Conservation (phyloP, 2,329 filamentous ascomycete genomes). For the Boeremia lycopersici region DNA sequence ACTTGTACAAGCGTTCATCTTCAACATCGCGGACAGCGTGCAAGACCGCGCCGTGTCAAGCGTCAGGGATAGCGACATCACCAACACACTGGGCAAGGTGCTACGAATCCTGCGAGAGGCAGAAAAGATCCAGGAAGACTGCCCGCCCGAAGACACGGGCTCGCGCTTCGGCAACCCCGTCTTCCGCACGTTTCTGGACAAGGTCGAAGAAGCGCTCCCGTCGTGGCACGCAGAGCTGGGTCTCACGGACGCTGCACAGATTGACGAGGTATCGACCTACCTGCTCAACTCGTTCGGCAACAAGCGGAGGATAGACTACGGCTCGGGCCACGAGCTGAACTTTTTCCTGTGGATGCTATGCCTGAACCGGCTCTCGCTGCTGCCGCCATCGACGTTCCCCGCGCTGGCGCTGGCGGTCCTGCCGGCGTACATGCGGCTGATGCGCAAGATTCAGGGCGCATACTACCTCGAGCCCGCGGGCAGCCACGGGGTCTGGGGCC, state of each 20-base stretch:
- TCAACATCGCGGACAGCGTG: constrained; percentile 82
- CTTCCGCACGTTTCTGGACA: constrained; percentile 82
- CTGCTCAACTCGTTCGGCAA: constrained; percentile 86
- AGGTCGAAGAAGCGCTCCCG: constrained; percentile 55
- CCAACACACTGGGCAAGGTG: constrained; percentile 66
- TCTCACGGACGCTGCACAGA: constrained; percentile 58
- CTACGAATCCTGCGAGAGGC: constrained; percentile 73
- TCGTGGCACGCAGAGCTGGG: constrained; percentile 70
- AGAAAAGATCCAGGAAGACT: constrained; percentile 67
- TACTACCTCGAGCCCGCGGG: constrained; percentile 90
- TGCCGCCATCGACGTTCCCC: constrained; percentile 71
- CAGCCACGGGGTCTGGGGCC: constrained; percentile 59
- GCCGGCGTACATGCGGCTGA: constrained; percentile 78
- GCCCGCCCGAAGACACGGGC: constrained; percentile 84
- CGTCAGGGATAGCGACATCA: constrained; percentile 64
- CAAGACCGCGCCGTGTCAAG: constrained; percentile 69
- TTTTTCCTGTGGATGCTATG: constrained; percentile 97
- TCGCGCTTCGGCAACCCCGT: constrained; percentile 94
- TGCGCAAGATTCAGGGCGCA: constrained; percentile 85
- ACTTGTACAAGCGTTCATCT: constrained; percentile 83
- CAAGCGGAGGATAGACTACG: constrained; percentile 82
- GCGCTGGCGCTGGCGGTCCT: constrained; percentile 80
- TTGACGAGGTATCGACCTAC: constrained; percentile 78
- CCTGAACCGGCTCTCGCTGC: constrained; percentile 75
- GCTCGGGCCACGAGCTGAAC: constrained; percentile 95